Evolutionary conservation across 140 eudicot genomes (phyloP).

Genomic region (Anethum foeniculum): DNA sequence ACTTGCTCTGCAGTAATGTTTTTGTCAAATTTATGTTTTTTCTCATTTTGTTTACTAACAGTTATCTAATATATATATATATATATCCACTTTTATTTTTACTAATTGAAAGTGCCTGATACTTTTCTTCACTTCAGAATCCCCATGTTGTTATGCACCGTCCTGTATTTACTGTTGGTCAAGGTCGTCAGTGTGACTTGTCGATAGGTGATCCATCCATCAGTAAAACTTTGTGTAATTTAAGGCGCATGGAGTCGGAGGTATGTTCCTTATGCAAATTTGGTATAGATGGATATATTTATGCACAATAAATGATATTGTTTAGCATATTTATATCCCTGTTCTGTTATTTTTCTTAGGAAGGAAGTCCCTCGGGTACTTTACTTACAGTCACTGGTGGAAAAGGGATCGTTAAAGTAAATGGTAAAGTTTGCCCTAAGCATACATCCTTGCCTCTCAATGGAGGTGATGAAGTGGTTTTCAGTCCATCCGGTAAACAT

Average conservation of each 20-base stretch:
- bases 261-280: constrained; percentile 14
- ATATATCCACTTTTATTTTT: not conserved
- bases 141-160: constrained; percentile 54
- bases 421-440: constrained; percentile 55
- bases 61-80: not conserved
- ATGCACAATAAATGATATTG: not conserved
- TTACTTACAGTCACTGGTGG: constrained; percentile 72
- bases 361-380: constrained; percentile 54
- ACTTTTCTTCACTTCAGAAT: constrained; percentile 31
- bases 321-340: not conserved
- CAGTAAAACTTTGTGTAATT: constrained; percentile 56
- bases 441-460: constrained; percentile 50
- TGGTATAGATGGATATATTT: not conserved
- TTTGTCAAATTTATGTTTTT: not conserved
- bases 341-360: constrained; percentile 25
- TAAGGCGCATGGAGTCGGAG: constrained; percentile 56
- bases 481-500: constrained; percentile 64
- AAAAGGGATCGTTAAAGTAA: constrained; percentile 70
- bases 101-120: not conserved
- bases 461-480: constrained; percentile 84
- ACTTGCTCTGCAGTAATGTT: not conserved
- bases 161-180: constrained; percentile 60
- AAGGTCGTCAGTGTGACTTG: constrained; percentile 65
- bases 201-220: constrained; percentile 43
- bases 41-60: not conserved